Percentiles rank a stretch among this genome's conserved stretches.
phyloP scores from a whole-genome alignment of 352 stramenopile species.

The Globisporangium paddicum region DNA sequence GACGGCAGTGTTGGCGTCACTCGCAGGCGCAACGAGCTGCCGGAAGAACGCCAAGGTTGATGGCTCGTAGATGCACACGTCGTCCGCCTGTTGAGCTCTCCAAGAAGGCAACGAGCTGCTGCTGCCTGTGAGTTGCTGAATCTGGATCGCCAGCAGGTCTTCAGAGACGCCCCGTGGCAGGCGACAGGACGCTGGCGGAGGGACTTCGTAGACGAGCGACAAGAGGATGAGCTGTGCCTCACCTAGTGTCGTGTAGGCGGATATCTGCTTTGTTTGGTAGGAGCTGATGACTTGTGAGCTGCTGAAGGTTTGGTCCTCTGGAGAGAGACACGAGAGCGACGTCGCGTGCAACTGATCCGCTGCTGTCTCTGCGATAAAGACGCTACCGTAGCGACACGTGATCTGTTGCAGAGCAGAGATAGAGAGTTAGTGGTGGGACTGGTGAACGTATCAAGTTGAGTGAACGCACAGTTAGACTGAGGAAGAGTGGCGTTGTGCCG shows the following conservation, averaged over 20 bases:
- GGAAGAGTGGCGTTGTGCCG: not conserved
- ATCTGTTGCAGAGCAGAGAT: slow-evolving; percentile 13
- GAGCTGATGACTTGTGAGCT: not conserved
- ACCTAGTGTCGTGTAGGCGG: slow-evolving; percentile 16
- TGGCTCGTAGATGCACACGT: not conserved
- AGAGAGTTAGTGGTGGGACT: not conserved
- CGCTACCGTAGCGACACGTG: slow-evolving; percentile 17
- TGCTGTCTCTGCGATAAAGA: slow-evolving; percentile 13
- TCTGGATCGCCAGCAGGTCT: slow-evolving; percentile 4
- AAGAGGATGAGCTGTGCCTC: slow-evolving; percentile 25
- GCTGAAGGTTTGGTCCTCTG: not conserved
- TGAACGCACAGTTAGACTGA: slow-evolving; percentile 6
- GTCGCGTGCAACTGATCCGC: slow-evolving; percentile 17
- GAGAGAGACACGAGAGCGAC: slow-evolving; percentile 12
- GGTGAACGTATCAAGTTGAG: not conserved
- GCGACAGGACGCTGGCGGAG: not conserved
- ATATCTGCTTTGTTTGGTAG: not conserved
- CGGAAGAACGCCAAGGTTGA: not conserved
- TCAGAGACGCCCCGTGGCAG: not conserved
- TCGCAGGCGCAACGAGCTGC: not conserved
- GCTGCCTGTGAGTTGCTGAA: not conserved
- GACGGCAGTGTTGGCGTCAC: not conserved
- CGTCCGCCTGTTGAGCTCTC: not conserved
- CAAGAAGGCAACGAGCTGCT: not conserved
- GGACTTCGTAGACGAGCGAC: slow-evolving; percentile 20